These are phyloP conservation scores for Colletotrichum liriopes DNA, from an alignment of 2,329 filamentous ascomycete species.

Conservation along the genomic window DNA sequence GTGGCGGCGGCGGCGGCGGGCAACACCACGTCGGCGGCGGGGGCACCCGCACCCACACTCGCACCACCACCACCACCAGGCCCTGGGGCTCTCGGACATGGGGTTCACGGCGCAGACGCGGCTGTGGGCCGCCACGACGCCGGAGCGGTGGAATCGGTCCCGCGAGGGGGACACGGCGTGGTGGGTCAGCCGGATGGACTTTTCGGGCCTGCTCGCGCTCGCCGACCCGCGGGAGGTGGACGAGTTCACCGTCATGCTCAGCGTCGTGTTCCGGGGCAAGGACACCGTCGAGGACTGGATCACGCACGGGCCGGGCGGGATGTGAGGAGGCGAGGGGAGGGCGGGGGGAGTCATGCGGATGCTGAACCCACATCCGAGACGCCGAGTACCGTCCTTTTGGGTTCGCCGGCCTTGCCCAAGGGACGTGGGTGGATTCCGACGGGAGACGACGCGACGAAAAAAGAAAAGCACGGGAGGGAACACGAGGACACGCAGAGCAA, in stretches of 20 bases:
- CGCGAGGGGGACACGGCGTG: constrained; percentile 38
- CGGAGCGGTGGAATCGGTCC: constrained; percentile 43
- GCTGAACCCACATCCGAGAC: not conserved
- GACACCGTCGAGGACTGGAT: constrained; percentile 44
- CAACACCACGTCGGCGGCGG: constrained; percentile 9
- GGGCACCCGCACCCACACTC: not conserved
- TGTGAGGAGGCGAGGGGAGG: constrained; percentile 8
- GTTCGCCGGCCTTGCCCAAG: too few species aligned
- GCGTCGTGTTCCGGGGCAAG: constrained; percentile 40
- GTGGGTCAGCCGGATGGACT: constrained; percentile 44
- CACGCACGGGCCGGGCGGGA: constrained; percentile 27
- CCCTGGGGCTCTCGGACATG: constrained; percentile 40
- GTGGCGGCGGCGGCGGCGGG: constrained; percentile 11
- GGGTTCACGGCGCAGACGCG: constrained; percentile 42
- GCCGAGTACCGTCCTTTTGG: not conserved
- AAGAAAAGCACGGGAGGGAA: not conserved
- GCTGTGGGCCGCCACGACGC: constrained; percentile 43
- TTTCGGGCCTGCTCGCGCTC: constrained; percentile 40
- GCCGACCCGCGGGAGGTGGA: constrained; percentile 41
- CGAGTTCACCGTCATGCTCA: constrained; percentile 42
- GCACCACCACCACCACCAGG: constrained; percentile 23
- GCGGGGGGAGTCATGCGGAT: not conserved
- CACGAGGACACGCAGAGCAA: not conserved
- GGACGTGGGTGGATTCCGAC: too few species aligned
- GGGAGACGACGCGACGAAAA: too few species aligned